phyloP scores from a whole-genome alignment of 805 yeast species.

The Blastobotrys attinorum region DNA sequence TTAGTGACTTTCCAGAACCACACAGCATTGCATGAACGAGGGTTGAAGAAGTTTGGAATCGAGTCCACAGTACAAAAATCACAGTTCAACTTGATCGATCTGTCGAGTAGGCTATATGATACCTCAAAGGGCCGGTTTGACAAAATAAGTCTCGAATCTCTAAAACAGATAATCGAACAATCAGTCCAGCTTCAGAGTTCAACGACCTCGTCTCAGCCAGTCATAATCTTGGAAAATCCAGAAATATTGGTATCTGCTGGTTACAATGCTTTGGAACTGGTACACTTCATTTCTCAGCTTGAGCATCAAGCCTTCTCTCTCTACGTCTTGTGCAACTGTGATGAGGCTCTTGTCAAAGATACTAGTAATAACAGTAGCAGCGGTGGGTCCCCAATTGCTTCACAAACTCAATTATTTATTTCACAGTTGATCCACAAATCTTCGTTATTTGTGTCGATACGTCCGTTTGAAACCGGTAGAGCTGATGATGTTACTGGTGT shows the following conservation, averaged over 20 bases:
- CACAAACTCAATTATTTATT: conserved; percentile 38
- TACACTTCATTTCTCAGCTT: conserved; percentile 30
- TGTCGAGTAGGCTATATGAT: conserved; percentile 11
- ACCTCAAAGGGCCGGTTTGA: conserved; percentile 4
- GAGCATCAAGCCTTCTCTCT: conserved; percentile 30
- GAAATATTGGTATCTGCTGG: conserved; percentile 43
- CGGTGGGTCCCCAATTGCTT: conserved; percentile 32
- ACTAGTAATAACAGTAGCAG: background rate
- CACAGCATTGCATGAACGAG: conserved; percentile 1
- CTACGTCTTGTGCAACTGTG: conserved; percentile 34
- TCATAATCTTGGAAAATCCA: conserved; percentile 39
- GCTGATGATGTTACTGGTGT: conserved; percentile 79
- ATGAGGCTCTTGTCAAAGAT: conserved; percentile 32
- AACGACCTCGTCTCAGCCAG: conserved; percentile 10
- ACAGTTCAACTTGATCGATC: conserved; percentile 10
- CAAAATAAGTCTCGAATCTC: conserved; percentile 4
- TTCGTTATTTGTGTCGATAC: conserved; percentile 44
- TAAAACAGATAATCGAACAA: conserved; percentile 4
- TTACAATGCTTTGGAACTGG: conserved; percentile 30
- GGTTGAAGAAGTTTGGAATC: conserved; percentile 5
- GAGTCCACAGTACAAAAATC: conserved; percentile 1
- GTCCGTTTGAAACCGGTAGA: conserved; percentile 70
- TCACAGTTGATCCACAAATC: conserved; percentile 44
- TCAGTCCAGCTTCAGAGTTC: too few relatives aligned
- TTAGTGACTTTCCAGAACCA: conserved; percentile 12